Percentiles rank a stretch among this genome's conserved stretches.
Conservation (phyloP, 1,284 basidiomycete genomes). For the Porogramme epimiltina region DNA sequence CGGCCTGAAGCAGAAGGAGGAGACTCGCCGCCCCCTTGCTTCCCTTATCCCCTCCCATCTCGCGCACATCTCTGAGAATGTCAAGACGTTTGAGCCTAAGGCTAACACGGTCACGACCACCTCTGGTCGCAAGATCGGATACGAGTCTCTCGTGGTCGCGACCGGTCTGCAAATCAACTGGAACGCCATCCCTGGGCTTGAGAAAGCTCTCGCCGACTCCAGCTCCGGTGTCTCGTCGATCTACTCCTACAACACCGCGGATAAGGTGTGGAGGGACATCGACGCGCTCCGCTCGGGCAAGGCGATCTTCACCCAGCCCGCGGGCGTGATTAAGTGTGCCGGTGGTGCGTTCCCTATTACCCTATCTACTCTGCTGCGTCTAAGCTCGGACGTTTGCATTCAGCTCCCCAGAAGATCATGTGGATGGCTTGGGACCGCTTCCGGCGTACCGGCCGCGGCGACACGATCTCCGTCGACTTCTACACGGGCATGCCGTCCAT, state of each 20-base stretch:
- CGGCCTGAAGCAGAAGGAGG: slow-evolving; percentile 73
- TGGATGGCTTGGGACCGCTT: slow-evolving; percentile 92
- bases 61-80: slow-evolving; percentile 74
- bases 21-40: slow-evolving; percentile 68
- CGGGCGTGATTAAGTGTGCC: slow-evolving; percentile 94
- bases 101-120: slow-evolving; percentile 75
- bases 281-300: slow-evolving; percentile 75
- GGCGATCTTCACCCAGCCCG: slow-evolving; percentile 95
- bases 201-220: slow-evolving; percentile 77
- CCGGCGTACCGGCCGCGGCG: slow-evolving; percentile 55
- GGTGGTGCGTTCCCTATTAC: slow-evolving; percentile 60
- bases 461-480: slow-evolving; percentile 76
- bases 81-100: slow-evolving; percentile 76
- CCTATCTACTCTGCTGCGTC: too few species aligned
- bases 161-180: slow-evolving; percentile 89
- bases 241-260: slow-evolving; percentile 87
- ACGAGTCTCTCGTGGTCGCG: slow-evolving; percentile 90
- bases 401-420: slow-evolving; percentile 92
- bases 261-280: slow-evolving; percentile 86
- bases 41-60: slow-evolving; percentile 78
- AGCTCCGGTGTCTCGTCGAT: slow-evolving; percentile 89
- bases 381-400: not conserved
- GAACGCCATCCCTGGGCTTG: slow-evolving; percentile 77
- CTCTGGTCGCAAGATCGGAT: slow-evolving; percentile 73
- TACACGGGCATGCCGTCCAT: slow-evolving; percentile 93